These are phyloP conservation scores for Malus hybrid DNA, from an alignment of 331 rosid species.

Conservation along the genomic window DNA sequence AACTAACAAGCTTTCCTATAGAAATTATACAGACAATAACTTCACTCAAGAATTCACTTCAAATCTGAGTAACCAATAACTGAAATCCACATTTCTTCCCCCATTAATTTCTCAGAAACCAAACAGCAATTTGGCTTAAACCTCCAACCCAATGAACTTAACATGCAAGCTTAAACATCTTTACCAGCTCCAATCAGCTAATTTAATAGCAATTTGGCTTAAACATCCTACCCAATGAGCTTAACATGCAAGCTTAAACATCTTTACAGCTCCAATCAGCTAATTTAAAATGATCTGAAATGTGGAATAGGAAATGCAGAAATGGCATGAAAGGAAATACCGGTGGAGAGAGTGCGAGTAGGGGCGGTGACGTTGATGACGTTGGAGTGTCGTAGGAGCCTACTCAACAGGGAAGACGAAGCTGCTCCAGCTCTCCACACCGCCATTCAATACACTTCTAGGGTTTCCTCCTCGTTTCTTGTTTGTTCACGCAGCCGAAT, in stretches of 20 bases:
- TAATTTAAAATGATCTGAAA: neutral
- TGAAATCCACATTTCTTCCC: neutral
- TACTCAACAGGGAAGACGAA: slow-evolving; percentile 14
- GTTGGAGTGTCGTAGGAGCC: neutral
- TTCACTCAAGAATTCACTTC: neutral
- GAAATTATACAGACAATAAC: neutral
- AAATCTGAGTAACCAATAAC: neutral
- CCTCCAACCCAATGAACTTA: neutral
- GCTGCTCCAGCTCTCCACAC: slow-evolving; percentile 37
- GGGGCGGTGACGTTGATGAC: neutral
- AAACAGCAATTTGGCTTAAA: neutral
- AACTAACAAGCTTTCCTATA: neutral
- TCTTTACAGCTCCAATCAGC: neutral
- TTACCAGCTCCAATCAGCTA: too few relatives aligned
- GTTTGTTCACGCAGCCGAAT: neutral
- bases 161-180: neutral
- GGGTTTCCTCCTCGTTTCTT: neutral
- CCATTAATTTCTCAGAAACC: neutral
- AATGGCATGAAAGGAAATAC: neutral
- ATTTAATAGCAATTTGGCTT: too few relatives aligned
- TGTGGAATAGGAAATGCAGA: neutral
- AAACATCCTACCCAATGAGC: too few relatives aligned
- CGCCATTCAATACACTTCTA: slow-evolving; percentile 28
- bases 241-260: too few relatives aligned
- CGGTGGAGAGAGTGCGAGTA: slow-evolving; percentile 23